Evolutionary conservation across 306 rosid species (phyloP).

Genomic region (Ceratonia siliqua): DNA sequence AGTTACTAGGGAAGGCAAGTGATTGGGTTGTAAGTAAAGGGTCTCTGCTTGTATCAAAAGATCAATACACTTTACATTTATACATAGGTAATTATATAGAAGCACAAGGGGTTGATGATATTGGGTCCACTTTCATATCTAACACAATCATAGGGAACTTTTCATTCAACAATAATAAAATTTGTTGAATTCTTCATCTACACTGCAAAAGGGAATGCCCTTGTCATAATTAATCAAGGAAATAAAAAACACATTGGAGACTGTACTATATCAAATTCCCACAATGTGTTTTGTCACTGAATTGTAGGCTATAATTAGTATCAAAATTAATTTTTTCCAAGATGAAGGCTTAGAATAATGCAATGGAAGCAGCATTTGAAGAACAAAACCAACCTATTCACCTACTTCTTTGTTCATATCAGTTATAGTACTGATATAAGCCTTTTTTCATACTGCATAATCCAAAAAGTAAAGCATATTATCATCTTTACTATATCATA

Average conservation of each 20-base stretch:
- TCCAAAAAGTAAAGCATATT: constrained; percentile 15
- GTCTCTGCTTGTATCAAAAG: too few species aligned
- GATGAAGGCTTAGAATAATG: constrained; percentile 39
- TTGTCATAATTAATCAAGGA: constrained; percentile 31
- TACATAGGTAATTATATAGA: too few species aligned
- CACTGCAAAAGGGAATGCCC: neutral
- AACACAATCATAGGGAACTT: constrained; percentile 37
- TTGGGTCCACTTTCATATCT: too few species aligned
- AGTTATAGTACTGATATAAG: constrained; percentile 14
- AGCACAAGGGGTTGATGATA: too few species aligned
- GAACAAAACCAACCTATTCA: constrained; percentile 41
- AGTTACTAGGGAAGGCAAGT: too few species aligned
- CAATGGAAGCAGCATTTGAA: constrained; percentile 45
- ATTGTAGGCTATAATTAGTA: constrained; percentile 23
- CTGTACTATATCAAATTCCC: constrained; percentile 21
- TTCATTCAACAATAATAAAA: constrained; percentile 41
- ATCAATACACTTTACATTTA: too few species aligned
- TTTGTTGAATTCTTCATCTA: constrained; percentile 32
- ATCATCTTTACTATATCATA: constrained; percentile 17
- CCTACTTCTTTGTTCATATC: constrained; percentile 41
- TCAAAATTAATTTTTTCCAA: constrained; percentile 30
- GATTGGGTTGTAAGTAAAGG: too few species aligned
- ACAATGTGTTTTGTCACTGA: neutral
- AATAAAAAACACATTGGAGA: constrained; percentile 15
- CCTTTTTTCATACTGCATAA: constrained; percentile 45